These are phyloP conservation scores for Dichotomocladium elegans DNA, from an alignment of 371 early-diverging fungal species.

Conservation along the genomic window DNA sequence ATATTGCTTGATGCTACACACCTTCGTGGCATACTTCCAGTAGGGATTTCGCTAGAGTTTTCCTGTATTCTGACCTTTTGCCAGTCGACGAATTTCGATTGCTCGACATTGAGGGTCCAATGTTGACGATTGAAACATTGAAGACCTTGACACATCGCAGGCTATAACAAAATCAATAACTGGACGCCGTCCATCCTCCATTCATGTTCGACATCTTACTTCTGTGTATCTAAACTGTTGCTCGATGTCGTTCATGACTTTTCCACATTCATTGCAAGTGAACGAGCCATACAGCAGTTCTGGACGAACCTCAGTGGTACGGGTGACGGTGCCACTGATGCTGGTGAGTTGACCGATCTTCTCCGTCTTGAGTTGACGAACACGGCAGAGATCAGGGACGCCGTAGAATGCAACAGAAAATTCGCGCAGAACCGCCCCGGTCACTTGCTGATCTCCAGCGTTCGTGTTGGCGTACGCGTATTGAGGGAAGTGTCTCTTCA, in stretches of 20 bases:
- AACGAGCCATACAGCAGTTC: slow-evolving; percentile 95
- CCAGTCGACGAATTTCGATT: slow-evolving; percentile 96
- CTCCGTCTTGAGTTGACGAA: slow-evolving; percentile 88
- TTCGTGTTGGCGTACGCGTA: slow-evolving; percentile 45
- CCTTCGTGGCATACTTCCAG: slow-evolving; percentile 97
- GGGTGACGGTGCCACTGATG: slow-evolving; percentile 96
- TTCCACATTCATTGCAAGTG: slow-evolving; percentile 87
- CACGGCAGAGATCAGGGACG: slow-evolving; percentile 55
- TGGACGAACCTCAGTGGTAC: slow-evolving; percentile 98
- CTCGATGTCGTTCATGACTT: slow-evolving; percentile 79
- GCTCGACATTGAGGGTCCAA: slow-evolving; percentile 84
- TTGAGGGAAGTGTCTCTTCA: slow-evolving; percentile 61
- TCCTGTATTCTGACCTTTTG: slow-evolving; percentile 98
- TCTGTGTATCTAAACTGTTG: slow-evolving; percentile 98
- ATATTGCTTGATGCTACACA: slow-evolving; percentile 19
- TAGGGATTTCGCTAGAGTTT: slow-evolving; percentile 95
- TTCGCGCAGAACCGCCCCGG: slow-evolving; percentile 47
- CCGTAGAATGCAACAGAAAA: slow-evolving; percentile 79
- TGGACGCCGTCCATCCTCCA: too few relatives aligned
- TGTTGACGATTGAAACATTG: slow-evolving; percentile 84
- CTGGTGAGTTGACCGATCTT: slow-evolving; percentile 86
- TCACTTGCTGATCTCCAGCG: slow-evolving; percentile 13
- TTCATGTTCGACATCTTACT: slow-evolving; percentile 30
- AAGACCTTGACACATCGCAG: slow-evolving; percentile 88
- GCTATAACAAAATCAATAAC: slow-evolving; percentile 49